Conservation (phyloP, 768 basidiomycete genomes). For the Ramaria rubella region DNA sequence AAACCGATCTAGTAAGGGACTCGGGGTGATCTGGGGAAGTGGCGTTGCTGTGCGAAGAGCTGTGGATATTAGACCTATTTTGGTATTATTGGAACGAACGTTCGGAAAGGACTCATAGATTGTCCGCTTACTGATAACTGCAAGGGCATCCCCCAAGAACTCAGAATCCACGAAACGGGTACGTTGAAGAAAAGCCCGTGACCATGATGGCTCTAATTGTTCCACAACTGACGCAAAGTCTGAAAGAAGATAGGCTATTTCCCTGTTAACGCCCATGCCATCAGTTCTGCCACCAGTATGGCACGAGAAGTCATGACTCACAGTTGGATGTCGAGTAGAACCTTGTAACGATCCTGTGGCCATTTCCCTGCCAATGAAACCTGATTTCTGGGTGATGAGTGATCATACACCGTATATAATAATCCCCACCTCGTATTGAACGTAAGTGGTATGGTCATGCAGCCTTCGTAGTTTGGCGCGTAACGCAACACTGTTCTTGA, state of each 20-base stretch:
- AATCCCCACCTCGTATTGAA: constrained; percentile 53
- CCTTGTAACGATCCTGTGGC: constrained; percentile 75
- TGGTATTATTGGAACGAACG: not conserved
- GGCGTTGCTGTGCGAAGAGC: constrained; percentile 67
- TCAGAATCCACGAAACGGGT: constrained; percentile 71
- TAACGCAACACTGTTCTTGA: constrained; percentile 65
- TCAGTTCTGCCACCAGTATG: constrained; percentile 10
- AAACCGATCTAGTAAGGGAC: constrained; percentile 48
- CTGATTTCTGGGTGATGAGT: constrained; percentile 28
- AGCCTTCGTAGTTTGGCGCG: constrained; percentile 66
- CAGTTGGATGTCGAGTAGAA: constrained; percentile 62
- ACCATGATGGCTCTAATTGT: constrained; percentile 71
- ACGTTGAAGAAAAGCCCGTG: constrained; percentile 64
- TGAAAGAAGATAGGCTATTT: constrained; percentile 61
- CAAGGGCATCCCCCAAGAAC: constrained; percentile 80
- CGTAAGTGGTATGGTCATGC: constrained; percentile 47
- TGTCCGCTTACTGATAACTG: constrained; percentile 63
- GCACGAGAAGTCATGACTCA: constrained; percentile 28
- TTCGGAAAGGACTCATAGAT: not conserved
- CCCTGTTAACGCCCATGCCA: too few species aligned
- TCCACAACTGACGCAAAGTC: constrained; percentile 69
- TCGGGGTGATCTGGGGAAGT: constrained; percentile 82
- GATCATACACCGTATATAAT: not conserved
- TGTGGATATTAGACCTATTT: constrained; percentile 65
- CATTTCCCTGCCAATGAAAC: constrained; percentile 71